A percentile compares a stretch with the other conserved stretches of the same genome.
Evolutionary conservation across 2,329 filamentous ascomycete genomes (phyloP).

Genomic region (Exophiala phaeomuriformis): DNA sequence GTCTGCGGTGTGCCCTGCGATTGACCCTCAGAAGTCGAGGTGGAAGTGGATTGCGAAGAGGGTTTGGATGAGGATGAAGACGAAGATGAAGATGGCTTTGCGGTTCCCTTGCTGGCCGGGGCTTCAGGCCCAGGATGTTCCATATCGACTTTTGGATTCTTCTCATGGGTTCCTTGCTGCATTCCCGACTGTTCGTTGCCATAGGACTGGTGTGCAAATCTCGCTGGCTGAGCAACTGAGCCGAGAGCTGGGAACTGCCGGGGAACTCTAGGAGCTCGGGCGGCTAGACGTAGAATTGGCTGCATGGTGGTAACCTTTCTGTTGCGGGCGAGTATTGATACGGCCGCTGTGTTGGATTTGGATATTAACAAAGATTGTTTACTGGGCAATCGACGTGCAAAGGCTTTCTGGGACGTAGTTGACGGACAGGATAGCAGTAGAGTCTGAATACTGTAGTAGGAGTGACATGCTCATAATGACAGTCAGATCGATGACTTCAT

Average conservation of each 20-base stretch:
- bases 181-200: constrained; percentile 24
- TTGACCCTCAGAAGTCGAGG: neutral
- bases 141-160: constrained; percentile 21
- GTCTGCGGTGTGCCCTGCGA: neutral
- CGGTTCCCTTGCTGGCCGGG: constrained; percentile 19
- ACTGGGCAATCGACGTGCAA: neutral
- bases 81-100: neutral
- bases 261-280: constrained; percentile 9
- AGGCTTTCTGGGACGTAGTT: neutral
- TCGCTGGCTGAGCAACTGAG: constrained; percentile 6
- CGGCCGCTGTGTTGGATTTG: no score
- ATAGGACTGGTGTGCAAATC: constrained; percentile 22
- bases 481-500: constrained; percentile 8
- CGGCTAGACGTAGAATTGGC: constrained; percentile 6
- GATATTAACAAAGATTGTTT: no score
- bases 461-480: neutral
- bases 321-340: no score
- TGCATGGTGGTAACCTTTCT: constrained; percentile 5
- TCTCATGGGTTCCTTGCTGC: constrained; percentile 19
- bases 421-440: no score
- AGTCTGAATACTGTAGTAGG: no score
- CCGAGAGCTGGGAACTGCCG: constrained; percentile 2
- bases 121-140: constrained; percentile 27
- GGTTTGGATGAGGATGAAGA: no score
- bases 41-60: neutral